Percentiles rank a stretch among this genome's conserved stretches.
Evolutionary conservation across 768 basidiomycete species (phyloP).

Genomic region (Calocybe cyanea): DNA sequence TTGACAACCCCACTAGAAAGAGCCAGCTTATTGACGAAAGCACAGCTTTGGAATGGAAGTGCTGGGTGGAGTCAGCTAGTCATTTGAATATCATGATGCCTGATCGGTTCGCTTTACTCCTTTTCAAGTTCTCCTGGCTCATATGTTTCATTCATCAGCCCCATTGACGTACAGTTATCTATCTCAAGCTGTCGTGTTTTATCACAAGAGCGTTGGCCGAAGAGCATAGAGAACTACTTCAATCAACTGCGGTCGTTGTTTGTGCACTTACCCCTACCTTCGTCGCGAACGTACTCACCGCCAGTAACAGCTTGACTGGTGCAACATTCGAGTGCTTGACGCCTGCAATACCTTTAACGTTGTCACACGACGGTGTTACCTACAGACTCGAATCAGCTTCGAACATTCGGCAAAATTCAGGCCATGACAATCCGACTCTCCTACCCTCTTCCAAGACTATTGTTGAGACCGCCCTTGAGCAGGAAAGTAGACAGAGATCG

Average conservation of each 20-base stretch:
- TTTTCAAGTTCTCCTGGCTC: neutral
- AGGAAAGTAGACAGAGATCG: slow-evolving; percentile 49
- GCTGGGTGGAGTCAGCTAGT: slow-evolving; percentile 32
- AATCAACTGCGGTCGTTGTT: slow-evolving; percentile 39
- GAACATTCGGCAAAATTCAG: slow-evolving; percentile 43
- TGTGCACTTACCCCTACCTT: slow-evolving; percentile 16
- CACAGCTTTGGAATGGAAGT: slow-evolving; percentile 19
- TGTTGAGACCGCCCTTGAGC: slow-evolving; percentile 49
- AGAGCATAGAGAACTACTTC: slow-evolving; percentile 37
- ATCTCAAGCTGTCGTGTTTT: slow-evolving; percentile 30
- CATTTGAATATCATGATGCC: slow-evolving; percentile 52
- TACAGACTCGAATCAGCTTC: slow-evolving; percentile 47
- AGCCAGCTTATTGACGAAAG: neutral
- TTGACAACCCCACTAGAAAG: neutral
- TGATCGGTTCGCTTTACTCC: slow-evolving; percentile 39
- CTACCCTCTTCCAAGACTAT: slow-evolving; percentile 18
- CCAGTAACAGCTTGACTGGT: slow-evolving; percentile 30
- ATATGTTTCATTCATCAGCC: slow-evolving; percentile 27
- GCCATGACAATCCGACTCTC: slow-evolving; percentile 13
- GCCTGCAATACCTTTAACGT: slow-evolving; percentile 44
- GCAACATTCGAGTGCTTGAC: slow-evolving; percentile 25
- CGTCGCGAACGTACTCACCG: neutral
- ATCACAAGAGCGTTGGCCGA: slow-evolving; percentile 31
- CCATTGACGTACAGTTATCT: slow-evolving; percentile 55
- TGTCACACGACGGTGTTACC: slow-evolving; percentile 29